Percentiles rank a stretch among this genome's conserved stretches.
These are phyloP conservation scores for Kwoniella europaea DNA, from an alignment of 768 basidiomycete species.

Conservation along the genomic window DNA sequence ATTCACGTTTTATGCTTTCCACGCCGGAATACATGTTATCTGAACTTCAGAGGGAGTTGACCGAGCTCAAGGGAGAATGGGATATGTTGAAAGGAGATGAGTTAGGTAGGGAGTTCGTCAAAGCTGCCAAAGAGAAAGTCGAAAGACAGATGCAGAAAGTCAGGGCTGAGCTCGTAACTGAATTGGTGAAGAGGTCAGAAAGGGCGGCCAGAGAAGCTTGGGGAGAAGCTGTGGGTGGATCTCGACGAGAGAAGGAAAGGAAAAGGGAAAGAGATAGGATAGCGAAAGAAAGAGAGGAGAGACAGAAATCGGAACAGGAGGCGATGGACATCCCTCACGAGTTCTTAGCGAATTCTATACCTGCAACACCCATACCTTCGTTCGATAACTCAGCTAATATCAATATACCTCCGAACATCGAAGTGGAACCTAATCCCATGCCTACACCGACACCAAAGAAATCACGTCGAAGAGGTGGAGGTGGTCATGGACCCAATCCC, in stretches of 20 bases:
- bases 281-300: conserved; percentile 35
- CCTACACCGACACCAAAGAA: conserved; percentile 30
- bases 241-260: conserved; percentile 40
- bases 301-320: conserved; percentile 14
- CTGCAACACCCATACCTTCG: conserved; percentile 1
- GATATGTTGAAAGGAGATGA: conserved; percentile 72
- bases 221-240: conserved; percentile 47
- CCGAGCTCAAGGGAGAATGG: conserved; percentile 74
- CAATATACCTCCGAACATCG: conserved; percentile 40
- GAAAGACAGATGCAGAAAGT: conserved; percentile 80
- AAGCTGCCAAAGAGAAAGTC: conserved; percentile 75
- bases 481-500: conserved; percentile 17
- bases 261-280: conserved; percentile 40
- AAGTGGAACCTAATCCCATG: conserved; percentile 42
- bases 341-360: conserved; percentile 27
- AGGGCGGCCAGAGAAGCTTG: conserved; percentile 63
- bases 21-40: conserved; percentile 80
- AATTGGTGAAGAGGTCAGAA: conserved; percentile 68
- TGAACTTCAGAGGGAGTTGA: conserved; percentile 74
- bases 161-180: conserved; percentile 70
- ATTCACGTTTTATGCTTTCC: conserved; percentile 94
- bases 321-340: conserved; percentile 32
- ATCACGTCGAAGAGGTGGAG: conserved; percentile 23
- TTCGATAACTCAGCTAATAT: conserved; percentile 23
- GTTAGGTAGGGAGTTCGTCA: conserved; percentile 77